Evolutionary conservation across 495 filamentous ascomycete species (phyloP).

Genomic region (Penicillium cinerascens): DNA sequence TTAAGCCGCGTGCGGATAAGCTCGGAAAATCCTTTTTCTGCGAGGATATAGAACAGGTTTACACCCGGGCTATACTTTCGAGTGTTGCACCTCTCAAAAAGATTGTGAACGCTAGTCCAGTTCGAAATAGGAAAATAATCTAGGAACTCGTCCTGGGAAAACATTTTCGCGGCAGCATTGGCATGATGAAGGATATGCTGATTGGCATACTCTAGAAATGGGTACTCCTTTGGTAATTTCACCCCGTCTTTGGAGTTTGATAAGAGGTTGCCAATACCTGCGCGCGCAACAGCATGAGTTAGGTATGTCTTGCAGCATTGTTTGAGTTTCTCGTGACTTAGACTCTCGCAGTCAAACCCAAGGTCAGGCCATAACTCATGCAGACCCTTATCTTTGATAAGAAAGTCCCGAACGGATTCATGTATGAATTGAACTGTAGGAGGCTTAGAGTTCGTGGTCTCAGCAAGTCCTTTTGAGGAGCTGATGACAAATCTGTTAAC

Average conservation of each 20-base stretch:
- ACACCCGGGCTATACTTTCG: slow-evolving; percentile 29
- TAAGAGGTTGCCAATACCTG: slow-evolving; percentile 10
- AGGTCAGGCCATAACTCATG: slow-evolving; percentile 31
- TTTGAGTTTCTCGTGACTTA: slow-evolving; percentile 34
- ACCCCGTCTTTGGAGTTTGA: neutral
- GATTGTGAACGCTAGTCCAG: slow-evolving; percentile 41
- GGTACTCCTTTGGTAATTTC: slow-evolving; percentile 21
- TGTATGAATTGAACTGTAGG: slow-evolving; percentile 18
- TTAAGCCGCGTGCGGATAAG: slow-evolving; percentile 33
- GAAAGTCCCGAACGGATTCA: slow-evolving; percentile 44
- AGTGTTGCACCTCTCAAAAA: slow-evolving; percentile 27
- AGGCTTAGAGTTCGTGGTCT: slow-evolving; percentile 23
- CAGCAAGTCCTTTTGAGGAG: slow-evolving; percentile 42
- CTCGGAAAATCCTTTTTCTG: slow-evolving; percentile 35
- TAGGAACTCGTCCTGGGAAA: slow-evolving; percentile 40
- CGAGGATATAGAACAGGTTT: slow-evolving; percentile 46
- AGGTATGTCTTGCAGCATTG: slow-evolving; percentile 32
- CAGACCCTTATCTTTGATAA: slow-evolving; percentile 39
- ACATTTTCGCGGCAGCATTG: slow-evolving; percentile 27
- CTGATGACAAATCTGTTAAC: slow-evolving; percentile 29
- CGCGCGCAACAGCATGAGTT: slow-evolving; percentile 4
- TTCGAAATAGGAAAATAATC: slow-evolving; percentile 21
- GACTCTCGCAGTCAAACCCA: slow-evolving; percentile 14
- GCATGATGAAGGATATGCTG: slow-evolving; percentile 44
- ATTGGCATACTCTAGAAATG: slow-evolving; percentile 46